phyloP scores from a whole-genome alignment of 1,284 basidiomycete species.

The Irpex sp. region DNA sequence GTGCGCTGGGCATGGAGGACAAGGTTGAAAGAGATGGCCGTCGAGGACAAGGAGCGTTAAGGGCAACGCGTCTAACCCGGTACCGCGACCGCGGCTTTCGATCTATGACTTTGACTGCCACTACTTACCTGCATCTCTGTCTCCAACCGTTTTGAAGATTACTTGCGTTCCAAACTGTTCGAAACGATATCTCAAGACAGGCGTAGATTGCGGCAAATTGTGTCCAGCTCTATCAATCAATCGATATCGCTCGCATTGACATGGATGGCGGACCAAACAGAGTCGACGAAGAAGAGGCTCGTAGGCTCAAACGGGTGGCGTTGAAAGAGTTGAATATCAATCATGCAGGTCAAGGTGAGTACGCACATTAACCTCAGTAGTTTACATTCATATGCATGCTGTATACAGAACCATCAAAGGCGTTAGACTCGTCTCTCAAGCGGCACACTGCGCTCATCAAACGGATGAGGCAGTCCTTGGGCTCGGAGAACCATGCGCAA shows the following conservation, averaged over 20 bases:
- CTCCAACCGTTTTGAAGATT: not conserved
- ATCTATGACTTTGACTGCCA: not conserved
- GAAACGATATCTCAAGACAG: not conserved
- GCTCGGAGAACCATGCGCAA: slow-evolving; percentile 76
- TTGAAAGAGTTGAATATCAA: slow-evolving; percentile 54
- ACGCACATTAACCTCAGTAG: not conserved
- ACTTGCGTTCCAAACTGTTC: no score
- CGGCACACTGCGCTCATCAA: slow-evolving; percentile 93
- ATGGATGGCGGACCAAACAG: slow-evolving; percentile 30
- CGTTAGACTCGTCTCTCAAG: slow-evolving; percentile 88
- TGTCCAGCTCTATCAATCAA: not conserved
- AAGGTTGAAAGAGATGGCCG: not conserved
- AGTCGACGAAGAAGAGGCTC: slow-evolving; percentile 60
- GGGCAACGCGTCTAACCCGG: not conserved
- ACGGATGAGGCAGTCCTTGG: slow-evolving; percentile 79
- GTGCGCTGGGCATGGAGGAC: not conserved
- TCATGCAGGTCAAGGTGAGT: slow-evolving; percentile 43
- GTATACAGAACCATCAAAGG: slow-evolving; percentile 50
- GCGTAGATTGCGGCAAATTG: not conserved
- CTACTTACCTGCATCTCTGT: not conserved
- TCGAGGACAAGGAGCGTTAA: not conserved
- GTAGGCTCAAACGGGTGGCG: slow-evolving; percentile 49
- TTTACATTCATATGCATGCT: not conserved
- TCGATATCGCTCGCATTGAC: not conserved
- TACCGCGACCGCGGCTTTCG: not conserved